These are phyloP conservation scores for Nakazawaea ishiwadae DNA, from an alignment of 805 yeast genomes.

Conservation along the genomic window DNA sequence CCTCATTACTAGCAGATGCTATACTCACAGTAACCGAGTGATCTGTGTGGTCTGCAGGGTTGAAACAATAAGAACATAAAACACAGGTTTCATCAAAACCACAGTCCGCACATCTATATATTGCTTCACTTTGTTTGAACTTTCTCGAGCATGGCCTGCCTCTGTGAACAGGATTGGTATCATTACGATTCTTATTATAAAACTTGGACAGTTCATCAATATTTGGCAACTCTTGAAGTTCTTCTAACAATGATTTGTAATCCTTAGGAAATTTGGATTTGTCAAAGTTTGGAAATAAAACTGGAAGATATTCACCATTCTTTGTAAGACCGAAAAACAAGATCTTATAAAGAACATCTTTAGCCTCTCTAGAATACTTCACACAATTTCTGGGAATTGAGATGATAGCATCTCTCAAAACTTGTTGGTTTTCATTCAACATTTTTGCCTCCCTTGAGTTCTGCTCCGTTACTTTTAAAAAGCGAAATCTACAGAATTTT, in stretches of 20 bases:
- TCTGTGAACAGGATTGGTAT: conserved; percentile 33
- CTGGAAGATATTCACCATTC: conserved; percentile 30
- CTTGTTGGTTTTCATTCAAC: neutral
- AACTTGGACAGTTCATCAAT: neutral
- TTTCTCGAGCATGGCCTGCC: conserved; percentile 69
- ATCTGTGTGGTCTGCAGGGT: conserved; percentile 58
- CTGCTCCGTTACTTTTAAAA: too few species aligned
- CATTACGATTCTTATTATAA: neutral
- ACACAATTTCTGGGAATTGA: conserved; percentile 8
- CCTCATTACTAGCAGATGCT: conserved; percentile 43
- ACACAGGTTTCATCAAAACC: conserved; percentile 78
- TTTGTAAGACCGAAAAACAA: conserved; percentile 30
- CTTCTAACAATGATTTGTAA: neutral
- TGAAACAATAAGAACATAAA: conserved; percentile 68
- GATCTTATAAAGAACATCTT: conserved; percentile 15
- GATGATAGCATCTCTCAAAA: neutral
- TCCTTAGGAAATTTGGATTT: conserved; percentile 1
- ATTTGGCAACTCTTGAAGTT: neutral
- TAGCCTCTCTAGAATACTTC: conserved; percentile 1
- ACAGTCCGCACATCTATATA: conserved; percentile 72
- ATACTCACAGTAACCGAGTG: conserved; percentile 57
- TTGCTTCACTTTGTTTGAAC: conserved; percentile 57
- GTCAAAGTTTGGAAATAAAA: conserved; percentile 6
- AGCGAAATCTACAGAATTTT: neutral
- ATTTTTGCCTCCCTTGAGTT: neutral